A percentile compares a stretch with the other conserved stretches of the same genome.
Evolutionary conservation across 1,284 basidiomycete species (phyloP).

Genomic region (Ustilago trichophora): DNA sequence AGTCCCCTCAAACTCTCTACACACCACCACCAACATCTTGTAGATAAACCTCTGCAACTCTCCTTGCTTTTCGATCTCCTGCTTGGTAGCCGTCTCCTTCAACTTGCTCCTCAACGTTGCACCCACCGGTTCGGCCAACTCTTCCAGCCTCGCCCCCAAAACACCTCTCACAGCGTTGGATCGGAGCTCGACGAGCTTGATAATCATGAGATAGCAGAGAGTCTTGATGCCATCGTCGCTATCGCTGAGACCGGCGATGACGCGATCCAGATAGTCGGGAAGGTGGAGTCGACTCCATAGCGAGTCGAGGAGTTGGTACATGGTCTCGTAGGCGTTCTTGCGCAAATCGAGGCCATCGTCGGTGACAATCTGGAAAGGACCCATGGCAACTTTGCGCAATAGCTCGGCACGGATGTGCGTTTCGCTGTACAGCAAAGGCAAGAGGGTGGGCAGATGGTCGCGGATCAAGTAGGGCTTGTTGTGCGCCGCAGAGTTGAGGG

Average conservation of each 20-base stretch:
- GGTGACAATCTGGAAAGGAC: constrained; percentile 94
- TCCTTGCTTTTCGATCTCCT: constrained; percentile 91
- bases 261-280: constrained; percentile 81
- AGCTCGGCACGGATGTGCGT: constrained; percentile 76
- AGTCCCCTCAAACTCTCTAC: constrained; percentile 14
- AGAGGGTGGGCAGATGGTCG: constrained; percentile 79
- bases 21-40: constrained; percentile 82
- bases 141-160: constrained; percentile 88
- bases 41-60: constrained; percentile 89
- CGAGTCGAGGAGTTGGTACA: constrained; percentile 93
- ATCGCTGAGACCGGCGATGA: constrained; percentile 85
- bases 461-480: constrained; percentile 90
- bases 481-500: constrained; percentile 91
- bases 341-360: constrained; percentile 91
- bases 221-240: constrained; percentile 93
- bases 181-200: constrained; percentile 81
- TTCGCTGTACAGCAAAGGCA: constrained; percentile 86
- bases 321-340: constrained; percentile 91
- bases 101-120: constrained; percentile 74
- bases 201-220: constrained; percentile 91
- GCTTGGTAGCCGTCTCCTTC: constrained; percentile 92
- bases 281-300: constrained; percentile 86
- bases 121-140: constrained; percentile 81
- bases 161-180: constrained; percentile 69
- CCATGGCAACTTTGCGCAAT: constrained; percentile 85